Percentiles rank a stretch among this genome's conserved stretches.
Evolutionary conservation across 2,329 filamentous ascomycete genomes (phyloP).

Genomic region (Curvularia eragrostidis): DNA sequence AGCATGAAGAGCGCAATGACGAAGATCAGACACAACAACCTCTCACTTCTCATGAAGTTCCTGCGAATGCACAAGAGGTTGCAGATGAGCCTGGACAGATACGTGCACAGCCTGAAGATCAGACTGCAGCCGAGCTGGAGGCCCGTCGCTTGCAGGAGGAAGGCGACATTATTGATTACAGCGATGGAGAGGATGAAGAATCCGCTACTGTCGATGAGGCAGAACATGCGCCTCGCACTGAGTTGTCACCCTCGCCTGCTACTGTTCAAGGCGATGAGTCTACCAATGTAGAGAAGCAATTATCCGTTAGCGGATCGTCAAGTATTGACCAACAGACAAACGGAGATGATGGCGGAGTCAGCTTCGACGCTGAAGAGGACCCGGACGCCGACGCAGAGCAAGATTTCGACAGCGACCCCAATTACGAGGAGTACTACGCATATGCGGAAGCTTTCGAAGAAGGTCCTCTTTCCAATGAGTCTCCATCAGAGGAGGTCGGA

Average conservation of each 20-base stretch:
- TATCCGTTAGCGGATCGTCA: slow-evolving; percentile 3
- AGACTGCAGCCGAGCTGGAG: slow-evolving; percentile 11
- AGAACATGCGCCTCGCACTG: slow-evolving; percentile 18
- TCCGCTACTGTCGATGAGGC: slow-evolving; percentile 17
- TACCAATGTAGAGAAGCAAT: slow-evolving; percentile 19
- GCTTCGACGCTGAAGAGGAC: slow-evolving; percentile 10
- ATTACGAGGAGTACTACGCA: slow-evolving; percentile 27
- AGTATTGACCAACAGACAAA: slow-evolving; percentile 7
- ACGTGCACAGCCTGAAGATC: slow-evolving; percentile 1
- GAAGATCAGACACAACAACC: slow-evolving; percentile 2
- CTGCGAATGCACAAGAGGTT: slow-evolving; percentile 2
- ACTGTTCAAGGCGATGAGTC: slow-evolving; percentile 45
- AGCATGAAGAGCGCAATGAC: not conserved
- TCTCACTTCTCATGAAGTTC: slow-evolving; percentile 4
- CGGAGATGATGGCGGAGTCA: slow-evolving; percentile 9
- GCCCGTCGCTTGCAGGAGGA: slow-evolving; percentile 33
- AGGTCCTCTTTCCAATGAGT: slow-evolving; percentile 20
- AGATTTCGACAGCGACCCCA: slow-evolving; percentile 16
- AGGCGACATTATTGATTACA: slow-evolving; percentile 59
- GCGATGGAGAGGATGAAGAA: slow-evolving; percentile 54
- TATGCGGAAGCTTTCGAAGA: slow-evolving; percentile 24
- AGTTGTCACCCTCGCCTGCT: slow-evolving; percentile 38
- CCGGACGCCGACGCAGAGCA: slow-evolving; percentile 5
- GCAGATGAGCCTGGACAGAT: slow-evolving; percentile 3
- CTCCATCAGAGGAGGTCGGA: slow-evolving; percentile 21